These are phyloP conservation scores for Macrophomina phaseolina DNA, from an alignment of 2,329 filamentous ascomycete species.

Conservation along the genomic window DNA sequence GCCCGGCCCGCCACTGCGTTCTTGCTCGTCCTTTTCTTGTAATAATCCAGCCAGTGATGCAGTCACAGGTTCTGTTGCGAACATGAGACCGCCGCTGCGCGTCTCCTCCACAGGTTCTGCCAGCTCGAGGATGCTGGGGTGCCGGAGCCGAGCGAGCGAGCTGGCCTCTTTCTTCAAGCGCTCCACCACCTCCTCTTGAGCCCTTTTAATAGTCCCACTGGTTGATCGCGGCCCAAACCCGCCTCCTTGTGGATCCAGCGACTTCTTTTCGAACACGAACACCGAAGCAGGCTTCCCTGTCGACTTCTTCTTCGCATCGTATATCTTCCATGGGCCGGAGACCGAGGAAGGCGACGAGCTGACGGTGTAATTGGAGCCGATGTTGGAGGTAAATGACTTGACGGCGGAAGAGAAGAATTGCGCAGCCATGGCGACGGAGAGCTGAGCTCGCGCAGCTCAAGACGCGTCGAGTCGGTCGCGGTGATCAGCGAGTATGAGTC, in stretches of 20 bases:
- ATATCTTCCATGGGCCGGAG: conserved; percentile 95
- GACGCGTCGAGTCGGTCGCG: not conserved
- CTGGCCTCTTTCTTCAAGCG: conserved; percentile 90
- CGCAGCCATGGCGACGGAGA: conserved; percentile 63
- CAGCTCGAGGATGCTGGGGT: conserved; percentile 90
- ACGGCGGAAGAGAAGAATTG: conserved; percentile 85
- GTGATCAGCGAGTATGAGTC: conserved; percentile 37
- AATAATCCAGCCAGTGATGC: conserved; percentile 83
- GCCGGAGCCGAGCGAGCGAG: conserved; percentile 83
- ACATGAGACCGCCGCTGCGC: conserved; percentile 87
- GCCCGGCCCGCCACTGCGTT: conserved; percentile 70
- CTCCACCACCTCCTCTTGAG: conserved; percentile 88
- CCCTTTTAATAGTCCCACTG: conserved; percentile 74
- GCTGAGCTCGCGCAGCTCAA: conserved; percentile 27
- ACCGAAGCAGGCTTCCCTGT: conserved; percentile 88
- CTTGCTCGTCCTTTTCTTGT: conserved; percentile 87
- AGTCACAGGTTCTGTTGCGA: conserved; percentile 90
- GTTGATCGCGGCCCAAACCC: conserved; percentile 62
- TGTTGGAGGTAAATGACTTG: conserved; percentile 94
- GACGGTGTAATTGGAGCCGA: conserved; percentile 87
- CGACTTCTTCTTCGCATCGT: conserved; percentile 95
- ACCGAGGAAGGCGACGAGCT: conserved; percentile 76
- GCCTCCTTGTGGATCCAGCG: conserved; percentile 71
- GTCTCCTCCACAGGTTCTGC: conserved; percentile 96
- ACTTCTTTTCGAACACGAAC: conserved; percentile 93